These are phyloP conservation scores for Paracoccidioides lutzii DNA, from an alignment of 2,329 filamentous ascomycete species.

Conservation along the genomic window DNA sequence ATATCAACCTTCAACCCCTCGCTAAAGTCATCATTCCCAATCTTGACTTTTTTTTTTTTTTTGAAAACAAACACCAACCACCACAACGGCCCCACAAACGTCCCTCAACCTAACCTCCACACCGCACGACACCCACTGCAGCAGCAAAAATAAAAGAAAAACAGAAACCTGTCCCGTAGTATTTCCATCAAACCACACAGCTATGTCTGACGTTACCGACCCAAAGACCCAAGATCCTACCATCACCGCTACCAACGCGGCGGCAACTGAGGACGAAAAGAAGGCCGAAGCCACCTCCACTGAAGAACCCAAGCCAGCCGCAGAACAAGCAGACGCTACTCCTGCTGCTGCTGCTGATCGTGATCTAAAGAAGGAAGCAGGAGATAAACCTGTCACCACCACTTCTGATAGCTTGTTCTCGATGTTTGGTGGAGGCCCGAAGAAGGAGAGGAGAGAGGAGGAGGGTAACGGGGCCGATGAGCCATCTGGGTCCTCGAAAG, in stretches of 20 bases:
- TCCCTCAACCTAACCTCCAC: too few species aligned
- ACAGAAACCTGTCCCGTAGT: neutral
- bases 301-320: slow-evolving; percentile 16
- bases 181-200: slow-evolving; percentile 7
- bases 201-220: slow-evolving; percentile 29
- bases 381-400: slow-evolving; percentile 24
- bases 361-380: neutral
- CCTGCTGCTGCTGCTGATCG: slow-evolving; percentile 18
- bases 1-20: neutral
- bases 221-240: slow-evolving; percentile 29
- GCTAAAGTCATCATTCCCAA: too few species aligned
- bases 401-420: slow-evolving; percentile 61
- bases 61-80: too few species aligned
- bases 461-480: slow-evolving; percentile 65
- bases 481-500: slow-evolving; percentile 78
- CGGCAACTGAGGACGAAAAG: slow-evolving; percentile 20
- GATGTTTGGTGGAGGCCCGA: slow-evolving; percentile 96
- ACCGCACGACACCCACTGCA: neutral
- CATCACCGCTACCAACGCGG: slow-evolving; percentile 20
- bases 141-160: neutral
- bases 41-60: too few species aligned
- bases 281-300: slow-evolving; percentile 17
- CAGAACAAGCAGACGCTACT: slow-evolving; percentile 21
- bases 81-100: too few species aligned
- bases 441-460: slow-evolving; percentile 89